Base-by-base conservation (phyloP, 2,329 filamentous ascomycete species). In the Botryotinia globosa region DNA sequence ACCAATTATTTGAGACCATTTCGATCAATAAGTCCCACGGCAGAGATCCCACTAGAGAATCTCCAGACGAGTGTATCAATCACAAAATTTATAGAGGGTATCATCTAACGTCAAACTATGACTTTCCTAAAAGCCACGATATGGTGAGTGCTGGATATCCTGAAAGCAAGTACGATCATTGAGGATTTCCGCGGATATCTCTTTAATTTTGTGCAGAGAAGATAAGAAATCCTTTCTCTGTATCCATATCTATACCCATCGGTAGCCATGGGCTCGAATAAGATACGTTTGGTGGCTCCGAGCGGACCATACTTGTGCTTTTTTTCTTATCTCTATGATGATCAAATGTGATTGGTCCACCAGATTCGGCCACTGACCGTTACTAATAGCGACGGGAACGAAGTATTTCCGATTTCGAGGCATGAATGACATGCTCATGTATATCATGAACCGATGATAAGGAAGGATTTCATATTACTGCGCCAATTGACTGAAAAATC, bases 181-280 rank as follows among this genome's bases (percentile, higher is more conserved):
- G 25, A 71, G 20, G 44, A 54, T 71, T 71, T 71, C 69, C 69
- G 69, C 69, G 69, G 69, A 71, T 39, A 16, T 71, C 39, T 56
- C 6, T 37, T 39, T 22, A 71, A 32, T 20, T 54, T 20, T 25
- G n/a, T 32, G 37, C 56, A 71, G n/a, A 64, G 3, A 14, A 42
- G 32, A 64, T 44, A 62, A 65, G 45, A n/a, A 29, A 22, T 12
- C 29, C 32, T 51, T 37, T 63, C 32, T n/a, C 58, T 51, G 51
- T 44, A 51, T 20, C 64, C 22, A 71, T 37, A 71, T 37, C 32
- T 44, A 42, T 64, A 71, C 16, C 59, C 69, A 39, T 14, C 25
- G 32, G 37, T 64, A 69, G 67, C 45, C 45, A 42, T 48, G 44
- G 61, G 42, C 58, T 65, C 54, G 37, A 54, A n/a, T 42, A 56